Conservation (phyloP, 805 yeast genomes). For the Barnettozyma siamensis region DNA sequence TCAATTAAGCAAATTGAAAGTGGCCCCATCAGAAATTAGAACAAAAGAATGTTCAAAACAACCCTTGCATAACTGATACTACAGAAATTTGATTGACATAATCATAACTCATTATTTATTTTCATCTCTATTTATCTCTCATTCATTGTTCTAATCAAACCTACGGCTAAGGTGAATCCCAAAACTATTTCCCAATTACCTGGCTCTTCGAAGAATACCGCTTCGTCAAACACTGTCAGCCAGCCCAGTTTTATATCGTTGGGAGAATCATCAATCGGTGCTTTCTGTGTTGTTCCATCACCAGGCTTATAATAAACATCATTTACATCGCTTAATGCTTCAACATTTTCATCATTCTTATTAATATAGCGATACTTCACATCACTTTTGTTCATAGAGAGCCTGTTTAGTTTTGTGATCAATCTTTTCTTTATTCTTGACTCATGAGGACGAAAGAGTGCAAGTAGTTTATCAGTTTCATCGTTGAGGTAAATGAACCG, state of each 20-base stretch:
- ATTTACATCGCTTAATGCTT: slow-evolving; percentile 2
- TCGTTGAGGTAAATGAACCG: slow-evolving; percentile 27
- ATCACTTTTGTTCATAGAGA: neutral
- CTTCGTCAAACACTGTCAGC: slow-evolving; percentile 54
- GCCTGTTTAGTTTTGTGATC: slow-evolving; percentile 24
- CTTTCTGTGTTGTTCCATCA: slow-evolving; percentile 46
- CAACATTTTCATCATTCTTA: neutral
- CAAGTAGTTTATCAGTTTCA: slow-evolving; percentile 28
- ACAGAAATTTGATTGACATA: no score
- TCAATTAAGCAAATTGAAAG: slow-evolving; percentile 21
- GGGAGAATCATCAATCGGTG: slow-evolving; percentile 57
- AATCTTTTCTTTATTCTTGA: slow-evolving; percentile 35
- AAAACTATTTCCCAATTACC: slow-evolving; percentile 52
- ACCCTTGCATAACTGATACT: slow-evolving; percentile 3
- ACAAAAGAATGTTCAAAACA: slow-evolving; percentile 1
- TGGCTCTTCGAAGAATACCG: slow-evolving; percentile 21
- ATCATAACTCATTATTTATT: neutral
- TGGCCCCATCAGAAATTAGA: slow-evolving; percentile 16
- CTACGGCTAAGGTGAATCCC: slow-evolving; percentile 49
- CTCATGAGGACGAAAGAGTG: slow-evolving; percentile 28
- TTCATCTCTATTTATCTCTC: neutral
- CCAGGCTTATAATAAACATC: slow-evolving; percentile 31
- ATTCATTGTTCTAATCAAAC: slow-evolving; percentile 30
- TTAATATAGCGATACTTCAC: slow-evolving; percentile 1
- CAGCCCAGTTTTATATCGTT: slow-evolving; percentile 58